Base-by-base conservation (phyloP, 1,139 yeast genomes). In the Suhomyces guaymorum region DNA sequence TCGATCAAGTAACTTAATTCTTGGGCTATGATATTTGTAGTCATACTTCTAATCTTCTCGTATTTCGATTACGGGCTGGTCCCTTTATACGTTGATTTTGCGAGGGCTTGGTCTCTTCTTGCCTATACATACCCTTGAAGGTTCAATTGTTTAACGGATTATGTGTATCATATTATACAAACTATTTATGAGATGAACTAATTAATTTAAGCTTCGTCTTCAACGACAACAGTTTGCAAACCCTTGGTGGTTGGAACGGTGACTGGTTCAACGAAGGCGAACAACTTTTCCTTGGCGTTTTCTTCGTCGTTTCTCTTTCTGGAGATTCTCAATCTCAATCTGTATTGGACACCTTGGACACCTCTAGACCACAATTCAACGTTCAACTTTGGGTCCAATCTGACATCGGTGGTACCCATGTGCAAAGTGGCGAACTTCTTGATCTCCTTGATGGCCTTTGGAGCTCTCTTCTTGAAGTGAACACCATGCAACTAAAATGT, bases 221-320 rank as follows among this genome's bases (percentile, higher is more conserved):
- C 94, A 70, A 92, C 92, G 68, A 89, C 97, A 73, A 80, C 85
- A 73, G 99, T 92, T 77, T 89, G 84, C 73, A 92, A 86, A 77
- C 97, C 97, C 84, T 92, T 92, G 74, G 88, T 81, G 55, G 95
- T 69, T 63, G 97, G 85, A 63, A 90, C 97, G 64, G 78, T 75
- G 67, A 94, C 96, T 65, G 95, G 94, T 80, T 92, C 97, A 65
- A 94, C 98, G 75, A 80, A 89, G 59, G 98, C 90, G 80, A 88
- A 94, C 70, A 94, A 83, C 75, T 90, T 89, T 78, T 89, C 94
- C 83, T 86, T 86, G 66, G 98, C 97, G 71, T 89, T 92, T 81
- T 94, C 98, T 80, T 92, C 98, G 74, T 94, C 97, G 81, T 92
- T 92, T 82, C 97, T 88, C 92, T 86, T 92, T 88, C 98, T 90